phyloP scores from a whole-genome alignment of 495 filamentous ascomycete genomes.

The Talaromyces adpressus region DNA sequence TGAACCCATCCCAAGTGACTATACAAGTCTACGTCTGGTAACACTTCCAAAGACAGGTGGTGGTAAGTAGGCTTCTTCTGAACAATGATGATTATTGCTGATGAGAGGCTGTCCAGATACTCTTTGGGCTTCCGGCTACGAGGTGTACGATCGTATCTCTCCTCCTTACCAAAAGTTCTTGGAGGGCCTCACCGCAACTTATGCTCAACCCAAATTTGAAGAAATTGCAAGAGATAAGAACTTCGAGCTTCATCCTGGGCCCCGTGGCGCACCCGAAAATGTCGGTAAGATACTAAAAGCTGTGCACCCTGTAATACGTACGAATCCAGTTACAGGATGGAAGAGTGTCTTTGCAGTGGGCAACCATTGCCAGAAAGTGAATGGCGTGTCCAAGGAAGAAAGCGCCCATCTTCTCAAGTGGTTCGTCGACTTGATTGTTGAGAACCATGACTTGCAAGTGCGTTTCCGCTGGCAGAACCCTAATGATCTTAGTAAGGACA shows the following conservation, averaged over 20 bases:
- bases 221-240: conserved; percentile 34
- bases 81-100: not conserved
- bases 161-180: conserved; percentile 54
- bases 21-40: conserved; percentile 52
- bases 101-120: conserved; percentile 11
- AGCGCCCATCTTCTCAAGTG: conserved; percentile 52
- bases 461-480: conserved; percentile 55
- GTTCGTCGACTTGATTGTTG: conserved; percentile 56
- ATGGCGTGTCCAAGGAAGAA: conserved; percentile 61
- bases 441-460: conserved; percentile 79
- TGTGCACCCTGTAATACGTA: conserved; percentile 65
- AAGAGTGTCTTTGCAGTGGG: conserved; percentile 65
- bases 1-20: conserved; percentile 60
- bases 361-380: conserved; percentile 51
- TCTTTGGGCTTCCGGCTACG: conserved; percentile 36
- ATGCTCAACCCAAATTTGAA: conserved; percentile 27
- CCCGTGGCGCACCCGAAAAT: conserved; percentile 59
- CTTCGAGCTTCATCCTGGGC: conserved; percentile 43
- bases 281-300: conserved; percentile 51
- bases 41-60: conserved; percentile 67
- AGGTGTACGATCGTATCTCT: conserved; percentile 62
- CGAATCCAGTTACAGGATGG: conserved; percentile 79
- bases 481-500: conserved; percentile 25
- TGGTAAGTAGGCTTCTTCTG: conserved; percentile 23
- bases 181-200: conserved; percentile 56